Evolutionary conservation across 768 basidiomycete genomes (phyloP), one percentile per base, ranked within the genome.

Genomic region (Tremella fuciformis): DNA sequence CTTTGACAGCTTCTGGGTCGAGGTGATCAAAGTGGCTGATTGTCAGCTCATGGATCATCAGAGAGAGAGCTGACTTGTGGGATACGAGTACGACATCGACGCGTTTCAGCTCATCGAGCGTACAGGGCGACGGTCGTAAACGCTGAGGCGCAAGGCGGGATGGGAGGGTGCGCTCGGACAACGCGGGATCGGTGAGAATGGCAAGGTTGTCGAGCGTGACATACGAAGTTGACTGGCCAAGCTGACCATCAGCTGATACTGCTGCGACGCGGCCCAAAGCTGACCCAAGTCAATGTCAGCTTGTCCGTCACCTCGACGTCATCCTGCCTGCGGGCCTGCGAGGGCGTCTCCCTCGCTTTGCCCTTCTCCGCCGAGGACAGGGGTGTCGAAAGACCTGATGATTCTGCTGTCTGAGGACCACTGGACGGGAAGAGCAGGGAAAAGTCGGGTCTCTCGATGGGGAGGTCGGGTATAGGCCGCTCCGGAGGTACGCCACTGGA

Each of bases 11-110:
- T 22, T 58, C 62, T 3, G 71, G 67, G 57, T 76, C 73, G 19
- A 75, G 63, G 53, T 78, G 77, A 60, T 78, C 77, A 54, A 70
- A 77, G 50, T 78, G 77, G 57, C 72, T 76, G 51, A 1, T 13
- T 37, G 29, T 8, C 13, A 21, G 16, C 40, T 16, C 37, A 22
- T 8, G 24, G 19, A 13, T 15, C n/a, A 41, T 34, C 11, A 25
- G 18, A 44, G 40, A 55, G 19, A 22, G 6, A n/a, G 59, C 71
- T 47, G 22, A 76, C 72, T 76, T 71, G 62, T 77, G 77, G 2
- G 74, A 75, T 8, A 78, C 66, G 18, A 77, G 64, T 7, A 77
- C 75, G 38, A 77, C 55, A 50, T 78, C 76, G 2, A 77, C 65
- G 19, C 64, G 44, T 16, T 66, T 66, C 26, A 77, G 60, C 13